Percentiles rank a stretch among this genome's conserved stretches.
These are phyloP conservation scores for Backusella luteola DNA, from an alignment of 192 early-diverging fungal genomes.

Conservation along the genomic window DNA sequence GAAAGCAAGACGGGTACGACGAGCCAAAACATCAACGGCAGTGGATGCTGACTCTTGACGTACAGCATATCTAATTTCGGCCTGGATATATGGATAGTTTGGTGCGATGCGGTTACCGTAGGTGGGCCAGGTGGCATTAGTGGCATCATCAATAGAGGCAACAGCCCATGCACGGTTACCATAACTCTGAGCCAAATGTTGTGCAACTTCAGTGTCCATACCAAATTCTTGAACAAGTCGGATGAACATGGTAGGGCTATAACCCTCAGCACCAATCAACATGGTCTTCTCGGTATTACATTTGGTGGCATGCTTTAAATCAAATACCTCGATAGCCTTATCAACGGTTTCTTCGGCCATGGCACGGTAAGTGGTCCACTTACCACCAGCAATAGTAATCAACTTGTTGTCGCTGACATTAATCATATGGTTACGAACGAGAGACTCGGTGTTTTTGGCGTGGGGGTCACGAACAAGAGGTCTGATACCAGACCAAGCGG, in stretches of 20 bases:
- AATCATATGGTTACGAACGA: constrained; percentile 98
- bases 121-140: constrained; percentile 72
- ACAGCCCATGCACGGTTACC: constrained; percentile 94
- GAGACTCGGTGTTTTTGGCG: constrained; percentile 86
- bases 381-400: constrained; percentile 95
- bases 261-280: constrained; percentile 89
- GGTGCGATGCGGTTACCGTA: constrained; percentile 76
- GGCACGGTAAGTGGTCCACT: constrained; percentile 97
- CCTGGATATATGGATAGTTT: constrained; percentile 90
- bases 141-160: constrained; percentile 74
- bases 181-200: constrained; percentile 88
- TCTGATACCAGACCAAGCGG: constrained; percentile 96
- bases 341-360: constrained; percentile 97
- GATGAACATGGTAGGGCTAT: constrained; percentile 92
- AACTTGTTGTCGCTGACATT: constrained; percentile 77
- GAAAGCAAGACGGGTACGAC: constrained; percentile 89
- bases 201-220: constrained; percentile 87
- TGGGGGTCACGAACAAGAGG: constrained; percentile 94
- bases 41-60: constrained; percentile 92
- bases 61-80: constrained; percentile 91
- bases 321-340: constrained; percentile 74
- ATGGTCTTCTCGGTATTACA: constrained; percentile 77
- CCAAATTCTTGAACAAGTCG: constrained; percentile 95
- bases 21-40: constrained; percentile 89
- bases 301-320: constrained; percentile 60